phyloP scores from a whole-genome alignment of 805 yeast species.

The Teunomyces barrocoloradensis region DNA sequence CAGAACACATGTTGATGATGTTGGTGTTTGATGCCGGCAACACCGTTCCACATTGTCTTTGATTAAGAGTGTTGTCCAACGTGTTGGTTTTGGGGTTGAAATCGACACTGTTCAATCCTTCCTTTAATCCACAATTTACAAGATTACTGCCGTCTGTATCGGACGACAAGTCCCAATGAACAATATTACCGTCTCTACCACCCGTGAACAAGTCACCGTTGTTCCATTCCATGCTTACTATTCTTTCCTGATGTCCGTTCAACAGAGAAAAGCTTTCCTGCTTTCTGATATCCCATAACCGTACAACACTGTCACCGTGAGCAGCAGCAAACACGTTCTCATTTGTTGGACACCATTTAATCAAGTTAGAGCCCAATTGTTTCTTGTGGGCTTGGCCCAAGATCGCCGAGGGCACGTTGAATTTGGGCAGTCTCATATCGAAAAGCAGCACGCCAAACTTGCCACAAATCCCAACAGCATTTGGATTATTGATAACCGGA shows the following conservation, averaged over 20 bases:
- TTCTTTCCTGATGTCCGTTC: slow-evolving; percentile 51
- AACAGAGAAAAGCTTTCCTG: slow-evolving; percentile 52
- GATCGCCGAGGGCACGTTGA: slow-evolving; percentile 26
- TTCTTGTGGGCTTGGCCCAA: slow-evolving; percentile 13
- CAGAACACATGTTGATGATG: slow-evolving; percentile 45
- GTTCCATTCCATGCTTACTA: slow-evolving; percentile 64
- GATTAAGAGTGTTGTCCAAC: slow-evolving; percentile 28
- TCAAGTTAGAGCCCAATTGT: slow-evolving; percentile 35
- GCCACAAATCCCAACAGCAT: slow-evolving; percentile 57
- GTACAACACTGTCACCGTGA: slow-evolving; percentile 52
- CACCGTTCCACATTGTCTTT: slow-evolving; percentile 60
- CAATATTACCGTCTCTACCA: slow-evolving; percentile 63
- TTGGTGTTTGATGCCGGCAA: slow-evolving; percentile 57
- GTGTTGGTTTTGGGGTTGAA: slow-evolving; percentile 32
- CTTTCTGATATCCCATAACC: slow-evolving; percentile 75
- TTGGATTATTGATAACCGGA: slow-evolving; percentile 28
- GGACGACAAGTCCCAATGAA: slow-evolving; percentile 59
- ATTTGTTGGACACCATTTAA: slow-evolving; percentile 61
- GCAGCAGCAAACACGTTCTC: slow-evolving; percentile 64
- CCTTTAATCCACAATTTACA: slow-evolving; percentile 43
- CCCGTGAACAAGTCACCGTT: slow-evolving; percentile 54
- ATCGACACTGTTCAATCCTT: slow-evolving; percentile 43
- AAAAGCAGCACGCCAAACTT: slow-evolving; percentile 70
- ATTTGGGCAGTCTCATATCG: slow-evolving; percentile 58
- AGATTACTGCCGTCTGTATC: slow-evolving; percentile 12